Conservation (phyloP, 164 flowering plant species). For the Aristolochia contorta region DNA sequence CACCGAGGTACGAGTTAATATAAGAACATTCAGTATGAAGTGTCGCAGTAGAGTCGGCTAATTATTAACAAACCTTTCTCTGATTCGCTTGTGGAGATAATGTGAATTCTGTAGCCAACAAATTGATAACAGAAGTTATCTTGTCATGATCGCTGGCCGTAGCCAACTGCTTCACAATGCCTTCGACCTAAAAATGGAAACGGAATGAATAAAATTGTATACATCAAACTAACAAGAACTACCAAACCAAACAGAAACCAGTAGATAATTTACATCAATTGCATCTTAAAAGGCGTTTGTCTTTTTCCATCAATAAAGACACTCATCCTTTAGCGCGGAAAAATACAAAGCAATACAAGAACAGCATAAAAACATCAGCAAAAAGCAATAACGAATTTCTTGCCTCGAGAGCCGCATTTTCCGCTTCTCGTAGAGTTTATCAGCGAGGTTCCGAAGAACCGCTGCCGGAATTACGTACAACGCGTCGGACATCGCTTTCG, state of each 20-base stretch:
- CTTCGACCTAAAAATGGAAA: conserved; percentile 46
- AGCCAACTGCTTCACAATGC: conserved; percentile 76
- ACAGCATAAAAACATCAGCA: not conserved
- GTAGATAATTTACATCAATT: not conserved
- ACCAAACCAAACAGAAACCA: not conserved
- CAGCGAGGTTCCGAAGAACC: conserved; percentile 76
- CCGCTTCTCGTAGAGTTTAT: conserved; percentile 94
- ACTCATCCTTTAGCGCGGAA: too few relatives aligned
- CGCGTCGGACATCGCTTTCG: conserved; percentile 46
- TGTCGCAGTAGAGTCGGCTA: not conserved
- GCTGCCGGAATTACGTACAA: conserved; percentile 52
- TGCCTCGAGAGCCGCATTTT: conserved; percentile 99
- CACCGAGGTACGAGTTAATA: not conserved
- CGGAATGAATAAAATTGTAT: conserved; percentile 1
- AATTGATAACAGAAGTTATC: conserved; percentile 68
- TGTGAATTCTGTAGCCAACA: conserved; percentile 66
- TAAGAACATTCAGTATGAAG: not conserved
- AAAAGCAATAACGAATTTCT: not conserved
- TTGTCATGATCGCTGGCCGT: conserved; percentile 68
- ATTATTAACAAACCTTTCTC: conserved; percentile 49
- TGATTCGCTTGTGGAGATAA: conserved; percentile 83
- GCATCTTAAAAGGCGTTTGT: not conserved
- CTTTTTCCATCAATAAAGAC: not conserved
- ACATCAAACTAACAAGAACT: conserved; percentile 8
- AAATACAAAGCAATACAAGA: not conserved